A percentile compares a stretch with the other conserved stretches of the same genome.
These are phyloP conservation scores for Bipolaris cookei DNA, from an alignment of 2,329 filamentous ascomycete genomes.

Conservation along the genomic window DNA sequence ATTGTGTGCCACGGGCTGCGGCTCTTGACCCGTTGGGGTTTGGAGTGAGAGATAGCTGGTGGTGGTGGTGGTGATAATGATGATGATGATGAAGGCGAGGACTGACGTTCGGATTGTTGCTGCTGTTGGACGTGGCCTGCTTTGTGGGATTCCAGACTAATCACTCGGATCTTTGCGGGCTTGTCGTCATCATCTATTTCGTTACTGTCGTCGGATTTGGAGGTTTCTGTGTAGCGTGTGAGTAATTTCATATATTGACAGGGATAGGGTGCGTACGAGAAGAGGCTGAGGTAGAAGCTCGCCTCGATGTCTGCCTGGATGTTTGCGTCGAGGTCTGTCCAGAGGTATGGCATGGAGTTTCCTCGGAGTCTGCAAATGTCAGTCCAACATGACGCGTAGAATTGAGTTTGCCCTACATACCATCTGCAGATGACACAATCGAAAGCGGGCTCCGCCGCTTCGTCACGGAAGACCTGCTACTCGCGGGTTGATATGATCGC, in stretches of 20 bases:
- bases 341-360: constrained; percentile 4
- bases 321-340: constrained; percentile 15
- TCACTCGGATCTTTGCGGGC: constrained; percentile 8
- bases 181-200: constrained; percentile 3
- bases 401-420: constrained; percentile 1
- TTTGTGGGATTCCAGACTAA: neutral
- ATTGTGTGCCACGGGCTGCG: constrained; percentile 12
- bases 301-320: constrained; percentile 15
- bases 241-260: neutral
- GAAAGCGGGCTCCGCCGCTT: constrained; percentile 26
- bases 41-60: constrained; percentile 2
- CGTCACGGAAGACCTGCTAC: constrained; percentile 21
- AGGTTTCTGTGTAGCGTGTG: constrained; percentile 5
- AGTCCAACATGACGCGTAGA: neutral
- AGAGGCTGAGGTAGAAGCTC: constrained; percentile 15
- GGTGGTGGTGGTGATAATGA: neutral
- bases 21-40: constrained; percentile 6
- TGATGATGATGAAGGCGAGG: neutral
- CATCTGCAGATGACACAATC: constrained; percentile 19
- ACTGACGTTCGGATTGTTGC: constrained; percentile 2
- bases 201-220: constrained; percentile 7
- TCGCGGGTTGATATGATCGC: constrained; percentile 9
- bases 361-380: constrained; percentile 7
- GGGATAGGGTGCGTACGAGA: constrained; percentile 7
- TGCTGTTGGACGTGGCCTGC: neutral